A percentile compares a stretch with the other conserved stretches of the same genome.
Conservation (phyloP, 2,329 filamentous ascomycete species). For the Fusarium torulosum region DNA sequence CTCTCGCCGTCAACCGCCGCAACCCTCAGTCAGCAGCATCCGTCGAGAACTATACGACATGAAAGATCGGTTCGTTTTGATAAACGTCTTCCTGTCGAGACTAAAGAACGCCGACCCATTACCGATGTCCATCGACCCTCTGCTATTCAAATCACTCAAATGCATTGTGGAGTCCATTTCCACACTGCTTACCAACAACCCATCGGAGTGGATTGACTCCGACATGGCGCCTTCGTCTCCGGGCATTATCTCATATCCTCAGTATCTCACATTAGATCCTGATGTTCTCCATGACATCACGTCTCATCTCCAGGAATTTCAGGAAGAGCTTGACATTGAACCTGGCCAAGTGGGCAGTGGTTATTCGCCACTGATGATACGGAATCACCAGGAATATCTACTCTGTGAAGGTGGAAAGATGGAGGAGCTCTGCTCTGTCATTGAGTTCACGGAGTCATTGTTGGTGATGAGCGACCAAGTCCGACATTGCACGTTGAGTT, state of each 20-base stretch:
- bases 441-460: conserved; percentile 34
- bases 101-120: neutral
- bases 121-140: neutral
- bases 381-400: conserved; percentile 35
- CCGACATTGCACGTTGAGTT: neutral
- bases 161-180: conserved; percentile 30
- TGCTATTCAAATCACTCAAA: conserved; percentile 4
- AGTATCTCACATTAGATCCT: conserved; percentile 33
- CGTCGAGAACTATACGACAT: conserved; percentile 38
- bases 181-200: conserved; percentile 43
- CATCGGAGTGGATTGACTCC: conserved; percentile 45
- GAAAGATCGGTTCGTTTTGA: conserved; percentile 35
- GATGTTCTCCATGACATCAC: conserved; percentile 37
- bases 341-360: neutral
- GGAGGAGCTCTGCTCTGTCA: conserved; percentile 12
- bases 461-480: conserved; percentile 2
- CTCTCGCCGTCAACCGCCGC: conserved; percentile 8
- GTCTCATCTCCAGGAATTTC: conserved; percentile 20
- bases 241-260: conserved; percentile 25
- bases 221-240: neutral
- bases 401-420: conserved; percentile 28
- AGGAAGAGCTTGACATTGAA: conserved; percentile 29
- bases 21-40: conserved; percentile 27
- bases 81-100: conserved; percentile 9
- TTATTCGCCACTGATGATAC: conserved; percentile 20